phyloP scores from a whole-genome alignment of 345 rosid species.

The Nasturtium officinale region DNA sequence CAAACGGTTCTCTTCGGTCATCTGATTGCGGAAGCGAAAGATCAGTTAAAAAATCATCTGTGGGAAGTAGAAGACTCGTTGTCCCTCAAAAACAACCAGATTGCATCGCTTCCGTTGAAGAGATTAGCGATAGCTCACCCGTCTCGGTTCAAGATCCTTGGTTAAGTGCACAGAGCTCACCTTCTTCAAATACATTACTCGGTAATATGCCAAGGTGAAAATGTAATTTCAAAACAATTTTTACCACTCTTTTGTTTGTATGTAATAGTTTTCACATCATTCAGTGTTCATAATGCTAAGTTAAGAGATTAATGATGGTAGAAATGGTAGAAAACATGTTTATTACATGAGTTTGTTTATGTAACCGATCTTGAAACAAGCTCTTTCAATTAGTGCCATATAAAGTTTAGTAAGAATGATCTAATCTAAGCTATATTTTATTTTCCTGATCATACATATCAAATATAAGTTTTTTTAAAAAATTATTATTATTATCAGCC shows the following conservation, averaged over 20 bases:
- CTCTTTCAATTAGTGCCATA: slow-evolving; percentile 23
- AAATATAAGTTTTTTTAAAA: background rate
- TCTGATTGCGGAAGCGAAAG: slow-evolving; percentile 47
- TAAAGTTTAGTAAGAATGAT: slow-evolving; percentile 1
- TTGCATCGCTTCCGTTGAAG: slow-evolving; percentile 47
- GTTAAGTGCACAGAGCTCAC: slow-evolving; percentile 88
- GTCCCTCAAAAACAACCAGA: slow-evolving; percentile 47
- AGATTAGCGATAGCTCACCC: slow-evolving; percentile 58
- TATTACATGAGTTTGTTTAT: slow-evolving; percentile 10
- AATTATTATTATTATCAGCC: too few relatives aligned
- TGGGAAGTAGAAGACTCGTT: slow-evolving; percentile 47
- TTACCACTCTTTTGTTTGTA: slow-evolving; percentile 33
- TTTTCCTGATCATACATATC: background rate
- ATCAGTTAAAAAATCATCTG: slow-evolving; percentile 42
- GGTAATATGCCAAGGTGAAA: slow-evolving; percentile 55
- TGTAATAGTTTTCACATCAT: slow-evolving; percentile 26
- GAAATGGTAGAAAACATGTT: slow-evolving; percentile 1
- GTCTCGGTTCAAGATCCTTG: slow-evolving; percentile 78
- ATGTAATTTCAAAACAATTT: background rate
- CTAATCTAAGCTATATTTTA: background rate
- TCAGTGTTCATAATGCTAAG: slow-evolving; percentile 27
- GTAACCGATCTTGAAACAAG: slow-evolving; percentile 35
- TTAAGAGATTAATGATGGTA: slow-evolving; percentile 23
- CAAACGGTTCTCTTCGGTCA: slow-evolving; percentile 54
- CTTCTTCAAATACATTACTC: slow-evolving; percentile 73